These are phyloP conservation scores for Escovopsis weberi DNA, from an alignment of 2,329 filamentous ascomycete species.

Conservation along the genomic window DNA sequence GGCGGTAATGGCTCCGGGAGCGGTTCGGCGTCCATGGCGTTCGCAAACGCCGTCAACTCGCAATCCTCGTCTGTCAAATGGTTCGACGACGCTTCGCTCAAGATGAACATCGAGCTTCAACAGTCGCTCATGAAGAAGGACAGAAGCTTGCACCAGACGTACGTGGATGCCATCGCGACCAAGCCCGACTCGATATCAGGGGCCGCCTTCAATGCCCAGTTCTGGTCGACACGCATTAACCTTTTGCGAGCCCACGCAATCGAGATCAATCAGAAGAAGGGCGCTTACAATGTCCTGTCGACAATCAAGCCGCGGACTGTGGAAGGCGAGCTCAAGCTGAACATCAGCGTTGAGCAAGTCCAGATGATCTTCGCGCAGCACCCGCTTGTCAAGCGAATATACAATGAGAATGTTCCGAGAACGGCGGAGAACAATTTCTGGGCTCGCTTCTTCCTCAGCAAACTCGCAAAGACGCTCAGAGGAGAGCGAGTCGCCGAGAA, in stretches of 20 bases:
- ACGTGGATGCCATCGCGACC: conserved; percentile 67
- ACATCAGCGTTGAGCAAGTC: conserved; percentile 82
- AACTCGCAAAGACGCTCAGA: conserved; percentile 78
- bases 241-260: conserved; percentile 82
- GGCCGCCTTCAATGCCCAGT: conserved; percentile 74
- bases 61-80: conserved; percentile 45
- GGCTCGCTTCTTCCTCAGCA: conserved; percentile 85
- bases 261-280: conserved; percentile 71
- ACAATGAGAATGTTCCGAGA: conserved; percentile 83
- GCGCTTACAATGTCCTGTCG: conserved; percentile 86
- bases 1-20: conserved; percentile 20
- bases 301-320: conserved; percentile 56
- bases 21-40: conserved; percentile 58
- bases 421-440: conserved; percentile 73
- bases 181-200: conserved; percentile 76
- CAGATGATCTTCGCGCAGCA: conserved; percentile 88
- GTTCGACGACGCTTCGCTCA: conserved; percentile 71
- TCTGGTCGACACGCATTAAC: conserved; percentile 83
- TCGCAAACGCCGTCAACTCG: conserved; percentile 53
- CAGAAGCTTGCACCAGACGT: conserved; percentile 61
- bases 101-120: conserved; percentile 67
- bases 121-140: conserved; percentile 78
- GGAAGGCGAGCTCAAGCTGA: conserved; percentile 52
- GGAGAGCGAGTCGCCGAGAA: conserved; percentile 73
- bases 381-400: conserved; percentile 75